These are phyloP conservation scores for Solanum rostratum DNA, from an alignment of 257 asterid species.

Conservation along the genomic window DNA sequence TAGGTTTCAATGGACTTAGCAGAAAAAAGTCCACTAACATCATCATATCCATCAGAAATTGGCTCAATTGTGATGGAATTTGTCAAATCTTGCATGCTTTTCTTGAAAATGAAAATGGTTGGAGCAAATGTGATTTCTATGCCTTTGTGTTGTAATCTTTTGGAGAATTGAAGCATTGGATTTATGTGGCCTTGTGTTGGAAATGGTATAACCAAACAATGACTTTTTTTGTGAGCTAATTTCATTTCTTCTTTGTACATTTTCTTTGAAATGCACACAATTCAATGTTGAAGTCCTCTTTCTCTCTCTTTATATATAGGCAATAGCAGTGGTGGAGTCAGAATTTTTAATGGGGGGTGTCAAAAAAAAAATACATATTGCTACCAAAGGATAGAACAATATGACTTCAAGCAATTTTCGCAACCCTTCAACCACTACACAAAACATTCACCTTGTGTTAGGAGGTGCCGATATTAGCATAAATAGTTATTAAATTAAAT, in stretches of 20 bases:
- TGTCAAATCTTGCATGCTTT: slow-evolving; percentile 7
- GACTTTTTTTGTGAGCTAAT: neutral
- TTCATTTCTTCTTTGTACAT: neutral
- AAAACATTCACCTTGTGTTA: no score
- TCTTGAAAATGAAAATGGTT: slow-evolving; percentile 8
- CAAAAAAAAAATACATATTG: no score
- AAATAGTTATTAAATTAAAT: no score
- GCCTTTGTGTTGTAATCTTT: slow-evolving; percentile 15
- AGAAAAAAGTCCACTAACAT: slow-evolving; percentile 3
- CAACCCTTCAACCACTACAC: no score
- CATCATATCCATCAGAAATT: slow-evolving; percentile 32
- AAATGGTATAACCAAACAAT: slow-evolving; percentile 19
- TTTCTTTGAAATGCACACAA: neutral
- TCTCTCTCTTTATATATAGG: neutral
- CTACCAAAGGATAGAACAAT: no score
- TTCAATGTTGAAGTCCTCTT: neutral
- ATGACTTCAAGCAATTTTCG: no score
- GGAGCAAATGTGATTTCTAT: slow-evolving; percentile 18
- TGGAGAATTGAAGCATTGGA: slow-evolving; percentile 40
- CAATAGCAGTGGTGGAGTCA: no score
- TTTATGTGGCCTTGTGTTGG: slow-evolving; percentile 44
- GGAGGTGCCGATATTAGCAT: no score
- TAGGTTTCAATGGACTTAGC: neutral
- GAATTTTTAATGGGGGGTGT: no score
- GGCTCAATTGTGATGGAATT: slow-evolving; percentile 12